Evolutionary conservation across 768 basidiomycete species (phyloP), one percentile per base, ranked within the genome.

Genomic region (Suillus bovinus): DNA sequence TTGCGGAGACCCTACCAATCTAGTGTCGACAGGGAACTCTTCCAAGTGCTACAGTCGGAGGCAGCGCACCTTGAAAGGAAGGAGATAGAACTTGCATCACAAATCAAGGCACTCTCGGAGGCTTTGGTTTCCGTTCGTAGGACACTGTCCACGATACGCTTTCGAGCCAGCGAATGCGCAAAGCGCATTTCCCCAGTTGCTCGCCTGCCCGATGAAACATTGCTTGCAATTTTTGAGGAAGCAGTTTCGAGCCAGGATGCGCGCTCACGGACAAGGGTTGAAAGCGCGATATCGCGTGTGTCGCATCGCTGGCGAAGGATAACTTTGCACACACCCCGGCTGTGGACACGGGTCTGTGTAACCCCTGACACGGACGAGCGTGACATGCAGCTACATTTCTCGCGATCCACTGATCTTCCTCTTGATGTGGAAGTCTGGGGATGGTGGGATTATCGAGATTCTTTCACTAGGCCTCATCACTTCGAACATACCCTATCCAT

Each of bases 241-340:
- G 71, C 69, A 9, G 72, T 75, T 16, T 63, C 52, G 0, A 68
- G 65, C 33, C 70, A 76, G 39, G 66, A 74, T 36, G 50, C 68
- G 1, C 55, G 63, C 29, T 65, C 49, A 5, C 70, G 63, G 33
- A 62, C 58, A 46, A 66, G 69, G 38, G 61, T 61, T 17, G 72
- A 74, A 47, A 72, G 63, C 4, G 60, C 58, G 52, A 66, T 76
- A 17, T 69, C 75, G 53, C 67, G 67, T 29, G 75, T 76, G 13
- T 75, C 72, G 27, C 75, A 68, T 44, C 67, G 72, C 39, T 76
- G 75, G 73, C 70, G 75, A 63, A 61, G 67, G 36, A 63, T 74
- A n/a, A 68, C 69, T 17, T 61, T 76, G 31, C 65, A 75, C 55
- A 70, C 72, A 24, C 67, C 75, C 6, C 70, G 71, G 17, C 57